Evolutionary conservation across 352 stramenopile genomes (phyloP).

Genomic region (Phytophthora syringae): DNA sequence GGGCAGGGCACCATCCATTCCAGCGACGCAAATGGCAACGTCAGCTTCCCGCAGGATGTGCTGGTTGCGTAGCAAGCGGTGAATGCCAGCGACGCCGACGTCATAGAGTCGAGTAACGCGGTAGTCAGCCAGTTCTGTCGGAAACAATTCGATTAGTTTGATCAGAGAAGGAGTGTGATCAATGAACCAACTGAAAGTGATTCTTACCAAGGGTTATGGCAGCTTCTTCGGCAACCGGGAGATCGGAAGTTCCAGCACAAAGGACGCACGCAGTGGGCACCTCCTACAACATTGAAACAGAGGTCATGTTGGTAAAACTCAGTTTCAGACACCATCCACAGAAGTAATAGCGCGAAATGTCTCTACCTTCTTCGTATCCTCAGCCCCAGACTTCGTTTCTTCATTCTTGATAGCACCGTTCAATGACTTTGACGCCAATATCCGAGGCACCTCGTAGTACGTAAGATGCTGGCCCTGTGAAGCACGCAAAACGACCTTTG

Average conservation of each 20-base stretch:
- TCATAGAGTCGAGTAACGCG: constrained; percentile 90
- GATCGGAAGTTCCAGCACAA: constrained; percentile 96
- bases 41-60: constrained; percentile 86
- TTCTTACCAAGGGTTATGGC: constrained; percentile 88
- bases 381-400: not conserved
- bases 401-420: constrained; percentile 4
- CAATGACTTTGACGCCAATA: constrained; percentile 63
- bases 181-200: not conserved
- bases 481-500: constrained; percentile 4
- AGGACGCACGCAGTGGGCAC: constrained; percentile 77
- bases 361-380: constrained; percentile 24
- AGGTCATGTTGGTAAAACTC: not conserved
- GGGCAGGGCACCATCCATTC: constrained; percentile 97
- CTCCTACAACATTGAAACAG: constrained; percentile 12
- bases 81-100: constrained; percentile 94
- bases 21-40: constrained; percentile 96
- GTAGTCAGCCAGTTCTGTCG: constrained; percentile 88
- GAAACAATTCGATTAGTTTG: constrained; percentile 6
- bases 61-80: constrained; percentile 91
- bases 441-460: constrained; percentile 76
- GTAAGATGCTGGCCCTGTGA: constrained; percentile 47
- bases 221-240: constrained; percentile 96
- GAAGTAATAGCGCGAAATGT: too few species aligned
- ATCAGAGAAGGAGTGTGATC: not conserved
- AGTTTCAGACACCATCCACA: not conserved